Evolutionary conservation across 352 stramenopile species (phyloP).

Genomic region (Thalassiosira livingstoniorum): DNA sequence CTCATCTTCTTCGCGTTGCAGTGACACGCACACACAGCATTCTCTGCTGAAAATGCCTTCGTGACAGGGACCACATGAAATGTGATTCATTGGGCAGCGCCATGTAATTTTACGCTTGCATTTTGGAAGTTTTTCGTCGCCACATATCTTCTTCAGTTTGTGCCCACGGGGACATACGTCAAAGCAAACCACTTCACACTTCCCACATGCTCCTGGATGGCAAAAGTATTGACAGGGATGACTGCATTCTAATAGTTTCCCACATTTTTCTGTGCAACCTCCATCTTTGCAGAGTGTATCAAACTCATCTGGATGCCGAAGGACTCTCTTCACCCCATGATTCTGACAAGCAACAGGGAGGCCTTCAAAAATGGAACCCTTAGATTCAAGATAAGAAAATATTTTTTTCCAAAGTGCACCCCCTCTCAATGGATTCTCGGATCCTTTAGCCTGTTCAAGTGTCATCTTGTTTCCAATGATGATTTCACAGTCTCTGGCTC

Average conservation of each 20-base stretch:
- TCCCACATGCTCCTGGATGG: conserved; percentile 23
- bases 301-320: conserved; percentile 21
- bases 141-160: conserved; percentile 24
- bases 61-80: conserved; percentile 24
- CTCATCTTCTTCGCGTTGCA: conserved; percentile 21
- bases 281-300: conserved; percentile 23
- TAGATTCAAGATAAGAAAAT: conserved; percentile 28
- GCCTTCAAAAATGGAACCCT: conserved; percentile 31
- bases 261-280: conserved; percentile 32
- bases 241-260: conserved; percentile 7
- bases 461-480: conserved; percentile 36
- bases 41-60: conserved; percentile 33
- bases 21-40: conserved; percentile 13
- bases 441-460: conserved; percentile 29
- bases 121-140: conserved; percentile 21
- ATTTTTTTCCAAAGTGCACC: conserved; percentile 35
- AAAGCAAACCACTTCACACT: conserved; percentile 15
- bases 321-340: conserved; percentile 13
- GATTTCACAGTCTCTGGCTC: conserved; percentile 41
- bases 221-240: conserved; percentile 41
- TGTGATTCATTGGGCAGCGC: conserved; percentile 27
- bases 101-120: conserved; percentile 24
- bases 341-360: conserved; percentile 32
- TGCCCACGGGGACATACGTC: conserved; percentile 33
- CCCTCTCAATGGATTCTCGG: conserved; percentile 14